These are phyloP conservation scores for Pythium oligandrum DNA, from an alignment of 352 stramenopile genomes.

Conservation along the genomic window DNA sequence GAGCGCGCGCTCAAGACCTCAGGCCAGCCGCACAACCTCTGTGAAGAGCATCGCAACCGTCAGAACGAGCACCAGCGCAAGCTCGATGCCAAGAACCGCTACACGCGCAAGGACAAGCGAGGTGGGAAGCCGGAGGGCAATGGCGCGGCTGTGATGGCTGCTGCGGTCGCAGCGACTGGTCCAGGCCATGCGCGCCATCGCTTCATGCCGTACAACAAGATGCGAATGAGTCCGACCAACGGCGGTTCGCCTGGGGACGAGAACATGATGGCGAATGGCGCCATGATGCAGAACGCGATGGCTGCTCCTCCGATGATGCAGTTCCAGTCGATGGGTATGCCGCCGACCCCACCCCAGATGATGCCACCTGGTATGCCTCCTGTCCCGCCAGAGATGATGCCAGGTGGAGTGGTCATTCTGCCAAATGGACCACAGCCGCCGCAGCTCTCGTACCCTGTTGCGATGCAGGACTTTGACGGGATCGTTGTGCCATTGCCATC, in stretches of 20 bases:
- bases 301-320: not conserved
- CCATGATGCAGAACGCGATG: too few species aligned
- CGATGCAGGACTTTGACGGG: conserved; percentile 74
- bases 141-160: not conserved
- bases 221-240: conserved; percentile 13
- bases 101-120: conserved; percentile 56
- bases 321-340: not conserved
- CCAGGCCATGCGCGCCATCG: conserved; percentile 4
- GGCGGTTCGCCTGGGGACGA: conserved; percentile 4
- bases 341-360: conserved; percentile 3
- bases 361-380: not conserved
- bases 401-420: conserved; percentile 32
- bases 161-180: not conserved
- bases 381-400: conserved; percentile 15
- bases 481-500: conserved; percentile 76
- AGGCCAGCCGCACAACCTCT: conserved; percentile 78
- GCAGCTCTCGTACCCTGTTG: conserved; percentile 44
- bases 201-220: conserved; percentile 18
- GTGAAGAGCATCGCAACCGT: conserved; percentile 73
- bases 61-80: conserved; percentile 88
- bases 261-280: not conserved
- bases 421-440: conserved; percentile 46
- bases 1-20: conserved; percentile 85
- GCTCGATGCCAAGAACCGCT: conserved; percentile 79
- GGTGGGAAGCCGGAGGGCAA: not conserved